These are phyloP conservation scores for Termitomyces eurrhizus DNA, from an alignment of 768 basidiomycete species.

Conservation along the genomic window DNA sequence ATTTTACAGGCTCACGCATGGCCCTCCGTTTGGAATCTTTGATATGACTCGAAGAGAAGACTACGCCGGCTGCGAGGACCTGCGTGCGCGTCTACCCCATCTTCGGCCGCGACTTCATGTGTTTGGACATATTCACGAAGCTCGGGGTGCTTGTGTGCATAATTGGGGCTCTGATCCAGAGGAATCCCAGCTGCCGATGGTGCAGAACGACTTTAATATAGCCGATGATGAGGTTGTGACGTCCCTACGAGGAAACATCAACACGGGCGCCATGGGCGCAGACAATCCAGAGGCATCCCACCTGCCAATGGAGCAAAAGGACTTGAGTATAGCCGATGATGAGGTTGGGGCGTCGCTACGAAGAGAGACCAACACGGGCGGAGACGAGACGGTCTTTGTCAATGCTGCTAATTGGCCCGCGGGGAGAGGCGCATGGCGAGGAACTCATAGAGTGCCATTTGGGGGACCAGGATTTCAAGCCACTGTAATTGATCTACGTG, in stretches of 20 bases:
- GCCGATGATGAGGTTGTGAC: neutral
- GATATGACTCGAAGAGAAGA: constrained; percentile 38
- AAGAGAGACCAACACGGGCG: neutral
- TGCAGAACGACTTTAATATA: neutral
- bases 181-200: neutral
- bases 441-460: constrained; percentile 19
- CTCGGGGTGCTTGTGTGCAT: constrained; percentile 42
- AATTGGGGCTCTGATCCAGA: constrained; percentile 24
- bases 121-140: constrained; percentile 72
- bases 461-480: constrained; percentile 35
- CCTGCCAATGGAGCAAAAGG: neutral
- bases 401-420: constrained; percentile 40
- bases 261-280: neutral
- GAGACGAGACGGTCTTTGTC: constrained; percentile 34
- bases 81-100: constrained; percentile 35
- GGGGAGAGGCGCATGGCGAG: constrained; percentile 22
- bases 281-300: neutral
- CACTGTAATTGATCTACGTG: constrained; percentile 38
- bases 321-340: neutral
- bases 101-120: constrained; percentile 43
- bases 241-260: neutral
- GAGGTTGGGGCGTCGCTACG: neutral
- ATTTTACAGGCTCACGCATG: neutral
- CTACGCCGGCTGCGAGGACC: constrained; percentile 46
- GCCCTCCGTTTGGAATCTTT: constrained; percentile 29